These are phyloP conservation scores for Ploettnerulaceae sp. DNA, from an alignment of 2,329 filamentous ascomycete species.

Conservation along the genomic window DNA sequence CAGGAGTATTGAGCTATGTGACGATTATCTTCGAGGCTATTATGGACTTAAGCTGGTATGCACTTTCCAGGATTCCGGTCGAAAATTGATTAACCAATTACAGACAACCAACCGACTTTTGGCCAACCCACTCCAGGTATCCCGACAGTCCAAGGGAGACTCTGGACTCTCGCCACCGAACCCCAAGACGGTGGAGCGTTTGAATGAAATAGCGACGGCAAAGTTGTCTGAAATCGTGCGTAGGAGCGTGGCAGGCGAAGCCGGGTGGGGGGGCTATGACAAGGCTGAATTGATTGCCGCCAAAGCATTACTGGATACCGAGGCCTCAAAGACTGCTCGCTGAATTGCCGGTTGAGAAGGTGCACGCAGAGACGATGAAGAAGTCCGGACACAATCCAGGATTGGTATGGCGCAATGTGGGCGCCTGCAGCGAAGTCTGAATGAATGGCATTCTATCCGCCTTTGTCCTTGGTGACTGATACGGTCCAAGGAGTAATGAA, in stretches of 20 bases:
- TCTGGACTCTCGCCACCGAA: slow-evolving; percentile 47
- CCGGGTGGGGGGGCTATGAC: slow-evolving; percentile 69
- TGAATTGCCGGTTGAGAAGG: too few species aligned
- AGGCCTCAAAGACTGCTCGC: slow-evolving; percentile 27
- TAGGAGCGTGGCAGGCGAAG: slow-evolving; percentile 53
- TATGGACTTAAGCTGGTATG: slow-evolving; percentile 82
- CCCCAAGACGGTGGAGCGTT: slow-evolving; percentile 54
- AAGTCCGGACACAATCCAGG: too few species aligned
- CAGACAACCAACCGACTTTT: slow-evolving; percentile 39
- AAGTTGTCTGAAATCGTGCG: slow-evolving; percentile 76
- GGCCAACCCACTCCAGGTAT: slow-evolving; percentile 38
- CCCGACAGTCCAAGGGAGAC: slow-evolving; percentile 45
- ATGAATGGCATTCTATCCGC: too few species aligned
- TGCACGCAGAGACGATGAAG: too few species aligned
- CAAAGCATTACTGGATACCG: slow-evolving; percentile 43
- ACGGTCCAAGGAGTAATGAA: too few species aligned
- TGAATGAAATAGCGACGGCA: slow-evolving; percentile 67
- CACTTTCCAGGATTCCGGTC: slow-evolving; percentile 7
- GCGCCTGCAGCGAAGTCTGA: too few species aligned
- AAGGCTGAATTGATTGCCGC: slow-evolving; percentile 67
- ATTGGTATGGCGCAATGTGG: too few species aligned
- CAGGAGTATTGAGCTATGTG: slow-evolving; percentile 87
- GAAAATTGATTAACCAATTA: slow-evolving; percentile 22
- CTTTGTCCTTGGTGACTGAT: too few species aligned
- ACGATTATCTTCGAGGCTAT: slow-evolving; percentile 86